Conservation (phyloP, 345 rosid species). For the Isatis tinctoria region DNA sequence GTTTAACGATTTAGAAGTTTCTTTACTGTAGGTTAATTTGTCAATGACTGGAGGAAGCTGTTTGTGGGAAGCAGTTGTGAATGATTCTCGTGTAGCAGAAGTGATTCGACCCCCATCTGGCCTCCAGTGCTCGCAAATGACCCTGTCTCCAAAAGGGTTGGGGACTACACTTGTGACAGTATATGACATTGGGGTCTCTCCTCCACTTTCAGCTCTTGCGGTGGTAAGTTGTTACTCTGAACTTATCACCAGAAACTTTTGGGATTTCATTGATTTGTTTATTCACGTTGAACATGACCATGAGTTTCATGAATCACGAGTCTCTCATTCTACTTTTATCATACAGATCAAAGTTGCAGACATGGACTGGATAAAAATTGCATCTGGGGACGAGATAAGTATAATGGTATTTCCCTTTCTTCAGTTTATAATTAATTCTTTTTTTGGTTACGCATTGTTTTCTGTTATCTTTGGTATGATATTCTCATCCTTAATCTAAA, state of each 20-base stretch:
- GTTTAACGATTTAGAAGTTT: conserved; percentile 2
- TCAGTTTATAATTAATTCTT: background rate
- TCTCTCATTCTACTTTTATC: conserved; percentile 20
- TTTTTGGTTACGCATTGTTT: conserved; percentile 1
- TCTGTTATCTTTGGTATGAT: conserved; percentile 8
- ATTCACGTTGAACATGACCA: background rate
- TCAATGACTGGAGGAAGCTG: conserved; percentile 93
- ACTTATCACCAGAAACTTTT: background rate
- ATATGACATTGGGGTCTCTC: conserved; percentile 76
- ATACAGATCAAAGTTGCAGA: conserved; percentile 87
- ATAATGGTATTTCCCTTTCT: conserved; percentile 56
- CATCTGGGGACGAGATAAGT: conserved; percentile 70
- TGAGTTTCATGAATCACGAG: conserved; percentile 3
- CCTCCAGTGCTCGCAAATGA: conserved; percentile 71
- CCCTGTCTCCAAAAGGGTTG: conserved; percentile 69
- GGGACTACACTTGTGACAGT: conserved; percentile 79
- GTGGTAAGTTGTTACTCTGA: conserved; percentile 44
- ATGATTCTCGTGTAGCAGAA: conserved; percentile 80
- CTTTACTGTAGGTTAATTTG: conserved; percentile 60
- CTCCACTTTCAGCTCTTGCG: conserved; percentile 66
- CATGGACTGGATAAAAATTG: conserved; percentile 88
- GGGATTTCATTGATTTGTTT: conserved; percentile 5
- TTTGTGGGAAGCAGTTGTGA: conserved; percentile 71
- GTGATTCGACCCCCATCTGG: conserved; percentile 61
- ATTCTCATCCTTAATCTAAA: conserved; percentile 13